These are phyloP conservation scores for Phytophthora hibernalis DNA, from an alignment of 352 stramenopile species.

Conservation along the genomic window DNA sequence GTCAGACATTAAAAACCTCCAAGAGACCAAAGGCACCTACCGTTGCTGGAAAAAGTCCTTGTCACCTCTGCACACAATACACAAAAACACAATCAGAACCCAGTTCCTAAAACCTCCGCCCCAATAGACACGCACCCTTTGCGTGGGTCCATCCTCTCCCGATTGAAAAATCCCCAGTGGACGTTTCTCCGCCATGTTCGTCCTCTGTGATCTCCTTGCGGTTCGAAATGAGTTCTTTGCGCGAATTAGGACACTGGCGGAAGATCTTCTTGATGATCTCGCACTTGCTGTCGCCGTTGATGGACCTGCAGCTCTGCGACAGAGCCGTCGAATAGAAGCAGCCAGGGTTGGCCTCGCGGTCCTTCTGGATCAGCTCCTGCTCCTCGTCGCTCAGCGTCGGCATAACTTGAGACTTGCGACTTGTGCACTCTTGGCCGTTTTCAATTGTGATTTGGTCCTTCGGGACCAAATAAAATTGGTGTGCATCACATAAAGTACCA, in stretches of 20 bases:
- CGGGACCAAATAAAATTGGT: conserved; percentile 26
- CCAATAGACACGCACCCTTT: conserved; percentile 40
- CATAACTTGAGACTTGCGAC: conserved; percentile 37
- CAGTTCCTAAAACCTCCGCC: not conserved
- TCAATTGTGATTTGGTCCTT: conserved; percentile 26
- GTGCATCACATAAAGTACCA: conserved; percentile 26
- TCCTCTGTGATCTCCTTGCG: conserved; percentile 81
- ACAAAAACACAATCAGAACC: not conserved
- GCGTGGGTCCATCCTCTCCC: conserved; percentile 67
- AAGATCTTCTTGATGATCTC: conserved; percentile 90
- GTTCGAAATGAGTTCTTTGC: conserved; percentile 82
- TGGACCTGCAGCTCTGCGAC: conserved; percentile 77
- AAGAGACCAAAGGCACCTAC: conserved; percentile 33
- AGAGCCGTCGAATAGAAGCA: conserved; percentile 87
- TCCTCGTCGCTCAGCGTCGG: conserved; percentile 73
- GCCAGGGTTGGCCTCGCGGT: conserved; percentile 72
- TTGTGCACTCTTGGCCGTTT: not conserved
- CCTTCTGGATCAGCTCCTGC: conserved; percentile 75
- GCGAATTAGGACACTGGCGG: conserved; percentile 73
- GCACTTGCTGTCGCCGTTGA: conserved; percentile 88
- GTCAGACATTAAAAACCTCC: not conserved
- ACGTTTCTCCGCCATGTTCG: conserved; percentile 58
- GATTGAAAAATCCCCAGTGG: conserved; percentile 75
- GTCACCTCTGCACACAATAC: conserved; percentile 27
- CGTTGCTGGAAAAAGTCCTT: conserved; percentile 64